Evolutionary conservation across 78 protist species (phyloP).

Genomic region (Chrysochromulina tobinii): DNA sequence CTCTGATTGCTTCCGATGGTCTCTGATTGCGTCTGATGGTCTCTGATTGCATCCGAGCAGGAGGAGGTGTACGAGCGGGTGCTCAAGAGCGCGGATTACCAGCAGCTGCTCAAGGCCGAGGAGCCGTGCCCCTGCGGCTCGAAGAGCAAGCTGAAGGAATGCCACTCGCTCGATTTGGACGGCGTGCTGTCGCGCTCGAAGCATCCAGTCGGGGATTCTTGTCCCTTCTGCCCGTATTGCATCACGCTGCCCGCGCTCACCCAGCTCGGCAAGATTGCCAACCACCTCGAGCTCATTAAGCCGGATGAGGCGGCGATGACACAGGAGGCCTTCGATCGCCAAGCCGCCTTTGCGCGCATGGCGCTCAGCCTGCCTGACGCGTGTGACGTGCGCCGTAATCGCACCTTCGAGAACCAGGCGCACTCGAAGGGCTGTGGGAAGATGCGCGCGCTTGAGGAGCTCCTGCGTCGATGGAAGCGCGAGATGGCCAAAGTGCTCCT

Average conservation of each 20-base stretch:
- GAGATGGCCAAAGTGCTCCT: slow-evolving; percentile 75
- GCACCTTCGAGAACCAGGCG: not conserved
- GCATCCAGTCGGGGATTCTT: not conserved
- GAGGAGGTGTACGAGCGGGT: not conserved
- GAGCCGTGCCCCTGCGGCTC: not conserved
- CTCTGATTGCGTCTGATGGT: too few species aligned
- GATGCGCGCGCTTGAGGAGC: slow-evolving; percentile 16
- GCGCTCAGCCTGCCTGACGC: not conserved
- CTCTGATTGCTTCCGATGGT: too few species aligned
- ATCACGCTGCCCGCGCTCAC: not conserved
- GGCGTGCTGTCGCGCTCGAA: not conserved
- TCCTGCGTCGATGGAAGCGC: slow-evolving; percentile 79
- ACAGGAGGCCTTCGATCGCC: not conserved
- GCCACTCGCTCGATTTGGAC: not conserved
- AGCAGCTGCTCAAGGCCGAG: not conserved
- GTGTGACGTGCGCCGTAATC: not conserved
- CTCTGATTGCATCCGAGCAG: not conserved
- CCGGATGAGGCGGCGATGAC: not conserved
- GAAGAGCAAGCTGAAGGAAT: not conserved
- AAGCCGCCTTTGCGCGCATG: not conserved
- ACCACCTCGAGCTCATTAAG: slow-evolving; percentile 11
- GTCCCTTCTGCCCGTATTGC: not conserved
- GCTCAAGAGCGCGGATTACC: not conserved
- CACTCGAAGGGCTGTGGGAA: not conserved
- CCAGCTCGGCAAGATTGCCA: not conserved